A percentile compares a stretch with the other conserved stretches of the same genome.
These are phyloP conservation scores for Iberis amara DNA, from an alignment of 441 rosid genomes.

Conservation along the genomic window DNA sequence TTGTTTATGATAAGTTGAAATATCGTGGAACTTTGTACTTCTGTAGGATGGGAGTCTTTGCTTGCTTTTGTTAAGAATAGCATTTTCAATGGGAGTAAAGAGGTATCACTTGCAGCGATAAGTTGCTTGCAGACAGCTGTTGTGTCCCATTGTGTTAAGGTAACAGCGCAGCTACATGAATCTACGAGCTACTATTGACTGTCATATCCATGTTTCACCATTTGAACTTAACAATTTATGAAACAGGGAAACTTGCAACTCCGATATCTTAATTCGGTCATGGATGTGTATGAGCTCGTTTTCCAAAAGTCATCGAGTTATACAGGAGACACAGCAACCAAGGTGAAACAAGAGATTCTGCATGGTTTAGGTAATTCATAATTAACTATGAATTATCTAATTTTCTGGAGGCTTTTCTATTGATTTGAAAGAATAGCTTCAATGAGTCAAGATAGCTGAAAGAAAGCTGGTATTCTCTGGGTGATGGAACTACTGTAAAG, in stretches of 20 bases:
- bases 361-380: constrained; percentile 73
- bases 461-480: neutral
- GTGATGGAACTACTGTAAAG: constrained; percentile 5
- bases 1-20: constrained; percentile 7
- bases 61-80: constrained; percentile 72
- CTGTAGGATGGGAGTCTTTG: constrained; percentile 91
- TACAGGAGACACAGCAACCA: constrained; percentile 52
- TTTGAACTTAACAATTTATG: constrained; percentile 13
- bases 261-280: constrained; percentile 69
- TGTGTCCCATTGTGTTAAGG: constrained; percentile 77
- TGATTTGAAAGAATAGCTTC: neutral
- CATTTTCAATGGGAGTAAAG: constrained; percentile 84
- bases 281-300: constrained; percentile 76
- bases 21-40: constrained; percentile 14
- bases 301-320: constrained; percentile 67
- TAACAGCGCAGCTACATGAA: constrained; percentile 29
- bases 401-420: neutral
- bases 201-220: constrained; percentile 4
- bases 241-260: constrained; percentile 78
- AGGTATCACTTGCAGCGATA: constrained; percentile 90
- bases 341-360: constrained; percentile 92
- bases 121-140: constrained; percentile 84
- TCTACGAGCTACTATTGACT: constrained; percentile 10
- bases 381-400: neutral
- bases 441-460: constrained; percentile 9